Evolutionary conservation across 1,284 basidiomycete genomes (phyloP).

Genomic region (Fomitiporia mediterranea): DNA sequence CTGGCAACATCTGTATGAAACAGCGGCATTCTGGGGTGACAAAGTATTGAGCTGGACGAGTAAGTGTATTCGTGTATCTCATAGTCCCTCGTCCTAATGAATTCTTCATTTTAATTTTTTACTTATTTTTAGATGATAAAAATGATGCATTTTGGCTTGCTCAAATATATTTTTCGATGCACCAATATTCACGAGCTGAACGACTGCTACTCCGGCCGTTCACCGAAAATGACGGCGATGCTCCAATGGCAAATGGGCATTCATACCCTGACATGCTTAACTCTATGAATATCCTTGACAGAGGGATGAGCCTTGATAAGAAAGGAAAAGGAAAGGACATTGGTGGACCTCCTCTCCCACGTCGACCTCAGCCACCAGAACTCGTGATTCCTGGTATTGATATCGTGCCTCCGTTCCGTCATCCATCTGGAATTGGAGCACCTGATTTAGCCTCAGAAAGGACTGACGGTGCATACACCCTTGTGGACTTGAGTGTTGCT

Average conservation of each 20-base stretch:
- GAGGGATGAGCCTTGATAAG: constrained; percentile 31
- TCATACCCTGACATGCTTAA: constrained; percentile 29
- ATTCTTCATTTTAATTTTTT: too few relatives aligned
- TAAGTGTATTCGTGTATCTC: constrained; percentile 50
- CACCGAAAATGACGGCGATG: constrained; percentile 38
- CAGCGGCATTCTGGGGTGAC: constrained; percentile 97
- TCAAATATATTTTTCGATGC: constrained; percentile 93
- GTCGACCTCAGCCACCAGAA: constrained; percentile 22
- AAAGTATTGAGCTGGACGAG: constrained; percentile 94
- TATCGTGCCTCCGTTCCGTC: constrained; percentile 17
- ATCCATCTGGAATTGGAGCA: constrained; percentile 65
- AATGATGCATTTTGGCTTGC: constrained; percentile 99
- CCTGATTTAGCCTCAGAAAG: constrained; percentile 57
- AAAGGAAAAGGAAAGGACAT: constrained; percentile 59
- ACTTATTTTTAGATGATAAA: constrained; percentile 64
- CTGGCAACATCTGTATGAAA: constrained; percentile 97
- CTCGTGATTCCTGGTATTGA: constrained; percentile 12
- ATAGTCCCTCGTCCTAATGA: too few relatives aligned
- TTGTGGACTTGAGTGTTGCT: constrained; percentile 89
- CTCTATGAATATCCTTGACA: constrained; percentile 21
- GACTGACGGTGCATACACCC: constrained; percentile 61
- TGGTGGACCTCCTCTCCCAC: constrained; percentile 34
- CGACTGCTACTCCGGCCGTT: constrained; percentile 85
- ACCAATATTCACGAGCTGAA: constrained; percentile 93
- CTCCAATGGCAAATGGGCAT: constrained; percentile 41